Evolutionary conservation across 441 rosid genomes (phyloP), one percentile per base, ranked within the genome.

Genomic region (California macrophylla): DNA sequence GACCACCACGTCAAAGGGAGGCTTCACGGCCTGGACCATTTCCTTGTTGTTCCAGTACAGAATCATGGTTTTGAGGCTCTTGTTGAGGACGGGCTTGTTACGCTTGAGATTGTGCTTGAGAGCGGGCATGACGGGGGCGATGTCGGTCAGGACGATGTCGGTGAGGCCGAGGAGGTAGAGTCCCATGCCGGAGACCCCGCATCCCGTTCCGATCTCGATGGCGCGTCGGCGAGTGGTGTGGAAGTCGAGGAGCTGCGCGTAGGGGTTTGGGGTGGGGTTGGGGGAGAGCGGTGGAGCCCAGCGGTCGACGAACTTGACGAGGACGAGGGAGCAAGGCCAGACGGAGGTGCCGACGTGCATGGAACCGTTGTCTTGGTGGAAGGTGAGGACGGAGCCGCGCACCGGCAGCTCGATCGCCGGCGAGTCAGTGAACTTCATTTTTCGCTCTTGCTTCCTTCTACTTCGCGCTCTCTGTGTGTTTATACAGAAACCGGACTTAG

Each of bases 281-380:
- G 68, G n/a, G 38, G 58, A 6, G 21, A 1, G 72, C 20, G 76
- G 65, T 1, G 72, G 77, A 60, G 92, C 75, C 96, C 96, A 90
- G 50, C 98, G 92, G 20, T 92, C 96, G 69, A 78, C 85, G 84
- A 92, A 89, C 75, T 92, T 92, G 65, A 93, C 79, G 73, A 92
- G 96, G 68, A 92, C 89, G 10, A 90, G 79, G 64, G 96, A 92
- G 73, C 96, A 85, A 24, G 95, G 89, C 98, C 93, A 92, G 4
- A 90, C 90, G 80, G 96, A 87, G 70, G 96, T 90, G 40, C 93
- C 96, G 54, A 92, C 98, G 77, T 92, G 96, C 81, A 87, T 80
- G 32, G 98, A 84, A 4, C 79, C 84, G 71, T 90, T 92, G 86
- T 92, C 95, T 69, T 92, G 93, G 16, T 84, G 93, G 82, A 92